Evolutionary conservation across 306 rosid genomes (phyloP).

Genomic region (Argentina anserina): DNA sequence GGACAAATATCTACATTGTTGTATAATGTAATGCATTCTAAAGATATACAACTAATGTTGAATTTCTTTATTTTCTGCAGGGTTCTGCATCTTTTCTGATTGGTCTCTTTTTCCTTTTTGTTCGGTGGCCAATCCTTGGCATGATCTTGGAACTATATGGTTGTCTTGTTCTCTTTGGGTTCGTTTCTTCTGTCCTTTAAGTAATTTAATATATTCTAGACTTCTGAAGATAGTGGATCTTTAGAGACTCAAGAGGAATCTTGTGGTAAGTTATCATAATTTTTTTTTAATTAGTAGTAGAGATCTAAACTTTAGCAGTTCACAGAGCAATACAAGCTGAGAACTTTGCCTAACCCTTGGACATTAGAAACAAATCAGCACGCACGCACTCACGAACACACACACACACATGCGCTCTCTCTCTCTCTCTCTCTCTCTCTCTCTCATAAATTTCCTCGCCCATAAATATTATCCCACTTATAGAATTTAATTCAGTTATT

Average conservation of each 20-base stretch:
- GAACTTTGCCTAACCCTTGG: not conserved
- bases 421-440: no score
- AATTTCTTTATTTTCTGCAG: slow-evolving; percentile 39
- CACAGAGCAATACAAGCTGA: not conserved
- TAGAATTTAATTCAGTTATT: not conserved
- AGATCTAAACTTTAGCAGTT: not conserved
- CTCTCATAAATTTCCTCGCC: not conserved
- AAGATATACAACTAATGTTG: slow-evolving; percentile 9
- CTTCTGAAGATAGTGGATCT: not conserved
- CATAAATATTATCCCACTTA: not conserved
- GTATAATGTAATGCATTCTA: slow-evolving; percentile 5
- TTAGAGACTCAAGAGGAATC: not conserved
- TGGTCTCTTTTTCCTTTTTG: slow-evolving; percentile 84
- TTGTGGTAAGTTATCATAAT: not conserved
- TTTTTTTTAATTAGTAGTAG: not conserved
- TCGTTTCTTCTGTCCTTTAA: slow-evolving; percentile 37
- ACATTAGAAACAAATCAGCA: not conserved
- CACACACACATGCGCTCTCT: no score
- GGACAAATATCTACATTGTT: not conserved
- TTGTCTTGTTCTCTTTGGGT: slow-evolving; percentile 76
- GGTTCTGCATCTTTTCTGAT: slow-evolving; percentile 82
- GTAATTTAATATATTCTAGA: not conserved
- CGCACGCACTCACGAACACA: no score
- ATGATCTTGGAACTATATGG: slow-evolving; percentile 75
- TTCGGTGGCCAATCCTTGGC: slow-evolving; percentile 88